Percentiles rank a stretch among this genome's conserved stretches.
These are phyloP conservation scores for Elaeis oleifera DNA, from an alignment of 202 grass and related monocot species.

Conservation along the genomic window DNA sequence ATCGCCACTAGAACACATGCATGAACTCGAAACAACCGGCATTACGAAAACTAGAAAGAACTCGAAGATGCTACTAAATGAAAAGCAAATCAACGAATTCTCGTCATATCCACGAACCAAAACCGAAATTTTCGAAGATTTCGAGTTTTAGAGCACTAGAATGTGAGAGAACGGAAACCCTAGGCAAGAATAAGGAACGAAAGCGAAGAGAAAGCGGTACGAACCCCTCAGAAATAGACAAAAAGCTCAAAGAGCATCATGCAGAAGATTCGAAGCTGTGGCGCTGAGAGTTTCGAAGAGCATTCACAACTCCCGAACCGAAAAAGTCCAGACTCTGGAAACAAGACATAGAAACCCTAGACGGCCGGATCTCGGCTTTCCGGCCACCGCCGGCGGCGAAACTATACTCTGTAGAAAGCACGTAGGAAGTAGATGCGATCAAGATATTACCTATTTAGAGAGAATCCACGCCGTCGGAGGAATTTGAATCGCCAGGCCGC, in stretches of 20 bases:
- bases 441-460: constrained; percentile 2
- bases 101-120: neutral
- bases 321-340: too few species aligned
- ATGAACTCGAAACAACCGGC: neutral
- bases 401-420: neutral
- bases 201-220: too few species aligned
- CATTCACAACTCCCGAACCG: neutral
- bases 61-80: neutral
- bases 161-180: neutral
- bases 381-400: constrained; percentile 15
- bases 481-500: neutral
- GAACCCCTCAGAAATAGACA: too few species aligned
- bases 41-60: neutral
- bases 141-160: too few species aligned
- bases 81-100: neutral
- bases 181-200: too few species aligned
- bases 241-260: neutral
- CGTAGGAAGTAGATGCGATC: constrained; percentile 2
- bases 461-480: neutral
- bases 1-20: neutral
- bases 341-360: constrained; percentile 4
- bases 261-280: neutral
- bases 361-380: neutral
- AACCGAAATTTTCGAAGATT: too few species aligned
- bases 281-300: neutral